Base-by-base conservation (phyloP, 768 basidiomycete genomes). In the Coprinellus aureogranulatus region DNA sequence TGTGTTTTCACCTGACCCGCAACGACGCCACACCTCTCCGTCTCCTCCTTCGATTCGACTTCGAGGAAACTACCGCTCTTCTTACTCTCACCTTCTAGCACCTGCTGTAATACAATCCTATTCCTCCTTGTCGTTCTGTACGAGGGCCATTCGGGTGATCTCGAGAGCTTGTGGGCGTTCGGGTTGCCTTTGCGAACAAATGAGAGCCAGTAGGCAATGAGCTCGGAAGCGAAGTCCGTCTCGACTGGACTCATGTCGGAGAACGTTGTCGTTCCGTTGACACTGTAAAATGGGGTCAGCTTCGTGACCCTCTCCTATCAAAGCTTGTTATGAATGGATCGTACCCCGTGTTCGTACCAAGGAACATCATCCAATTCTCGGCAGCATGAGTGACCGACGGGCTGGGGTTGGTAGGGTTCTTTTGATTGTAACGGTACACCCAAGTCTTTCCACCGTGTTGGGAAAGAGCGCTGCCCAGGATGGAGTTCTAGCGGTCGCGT, bases 361-460 rank as follows among this genome's bases (percentile, higher is more conserved):
- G 66, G 71, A 85, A 86, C 84, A 86, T 82, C 82, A 85, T 85
- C 81, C 81, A 86, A 62, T 87, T 85, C 65, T 85, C 86, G 0
- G 86, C 76, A 6, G 85, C 78, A 59, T 86, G 85, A 1, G 53
- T 67, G 1, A 82, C 79, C 9, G 51, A 70, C 0, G 65, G 52
- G 18, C 70, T 70, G 16, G 70, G 70, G 3, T 61, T 59, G 0
- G 80, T 79, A 6, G 80, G 80, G 53, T 82, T 79, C 3, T 74
- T 70, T 58, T 85, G 81, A 65, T 86, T 85, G 66, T 84, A 86
- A 25, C 84, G 75, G 62, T 85, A 86, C 12, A 80, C 81, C 76
- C 76, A 86, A 2, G 79, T 68, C 16, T 64, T 65, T 3, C 70
- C 68, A 16, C 64, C 68, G 40, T 67, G 62, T 44, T 68, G 55